phyloP scores from a whole-genome alignment of 495 filamentous ascomycete genomes.

The Penicillium ucsense region DNA sequence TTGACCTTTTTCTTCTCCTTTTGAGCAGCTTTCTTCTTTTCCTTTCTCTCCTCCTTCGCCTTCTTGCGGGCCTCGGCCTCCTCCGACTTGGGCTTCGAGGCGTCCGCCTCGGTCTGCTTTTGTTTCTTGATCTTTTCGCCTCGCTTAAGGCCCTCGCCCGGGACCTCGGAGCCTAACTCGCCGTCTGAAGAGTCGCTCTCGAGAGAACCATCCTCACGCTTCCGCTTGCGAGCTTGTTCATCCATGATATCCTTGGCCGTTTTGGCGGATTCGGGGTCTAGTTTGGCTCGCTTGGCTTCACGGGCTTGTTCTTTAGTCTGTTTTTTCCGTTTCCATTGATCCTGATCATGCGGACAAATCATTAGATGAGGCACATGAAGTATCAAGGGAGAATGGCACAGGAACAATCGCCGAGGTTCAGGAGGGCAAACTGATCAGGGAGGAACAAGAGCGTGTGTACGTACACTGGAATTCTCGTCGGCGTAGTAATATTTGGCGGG shows the following conservation, averaged over 20 bases:
- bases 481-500: conserved; percentile 90
- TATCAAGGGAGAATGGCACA: neutral
- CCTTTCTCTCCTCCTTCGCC: conserved; percentile 38
- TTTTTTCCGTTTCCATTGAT: conserved; percentile 82
- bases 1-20: conserved; percentile 41
- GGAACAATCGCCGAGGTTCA: conserved; percentile 1
- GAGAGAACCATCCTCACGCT: conserved; percentile 43
- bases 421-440: neutral
- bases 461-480: conserved; percentile 65
- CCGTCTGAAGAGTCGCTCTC: conserved; percentile 32
- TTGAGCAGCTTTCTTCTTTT: conserved; percentile 39
- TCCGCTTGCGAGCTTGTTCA: conserved; percentile 65
- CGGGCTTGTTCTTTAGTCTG: conserved; percentile 76
- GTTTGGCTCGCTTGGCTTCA: conserved; percentile 68
- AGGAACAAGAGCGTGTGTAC: conserved; percentile 23
- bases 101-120: conserved; percentile 26
- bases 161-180: conserved; percentile 34
- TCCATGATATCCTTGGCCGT: conserved; percentile 80
- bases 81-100: conserved; percentile 20
- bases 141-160: conserved; percentile 32
- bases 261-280: conserved; percentile 73
- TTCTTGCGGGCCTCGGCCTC: conserved; percentile 33
- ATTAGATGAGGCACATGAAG: conserved; percentile 24
- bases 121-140: conserved; percentile 24
- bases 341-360: conserved; percentile 36